phyloP scores from a whole-genome alignment of 1,139 yeast species.

The Pichia sp. region DNA sequence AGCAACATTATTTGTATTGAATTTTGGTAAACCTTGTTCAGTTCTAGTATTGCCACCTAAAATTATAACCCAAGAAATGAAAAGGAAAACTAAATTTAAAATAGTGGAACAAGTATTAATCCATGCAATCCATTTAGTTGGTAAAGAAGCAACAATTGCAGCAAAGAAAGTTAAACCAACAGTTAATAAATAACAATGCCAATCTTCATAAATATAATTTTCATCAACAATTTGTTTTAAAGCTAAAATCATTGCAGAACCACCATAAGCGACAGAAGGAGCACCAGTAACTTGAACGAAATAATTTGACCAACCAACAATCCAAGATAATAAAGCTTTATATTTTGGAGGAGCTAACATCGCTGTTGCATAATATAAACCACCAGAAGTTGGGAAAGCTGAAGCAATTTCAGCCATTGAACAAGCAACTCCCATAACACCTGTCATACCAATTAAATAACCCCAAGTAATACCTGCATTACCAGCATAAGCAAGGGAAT shows the following conservation, averaged over 20 bases:
- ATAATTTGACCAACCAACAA: constrained; percentile 56
- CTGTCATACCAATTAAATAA: constrained; percentile 47
- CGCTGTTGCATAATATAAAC: constrained; percentile 48
- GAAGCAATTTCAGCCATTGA: constrained; percentile 60
- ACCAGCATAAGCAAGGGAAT: constrained; percentile 43
- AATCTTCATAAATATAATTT: constrained; percentile 39
- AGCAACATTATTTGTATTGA: constrained; percentile 45
- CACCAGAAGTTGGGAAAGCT: constrained; percentile 68
- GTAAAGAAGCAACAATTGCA: constrained; percentile 42
- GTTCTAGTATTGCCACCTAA: constrained; percentile 49
- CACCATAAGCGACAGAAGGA: constrained; percentile 60
- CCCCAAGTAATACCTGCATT: constrained; percentile 50
- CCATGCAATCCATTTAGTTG: constrained; percentile 52
- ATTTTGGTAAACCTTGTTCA: constrained; percentile 37
- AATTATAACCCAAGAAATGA: constrained; percentile 51
- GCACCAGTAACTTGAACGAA: constrained; percentile 50
- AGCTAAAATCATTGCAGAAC: constrained; percentile 58
- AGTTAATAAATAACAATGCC: constrained; percentile 47
- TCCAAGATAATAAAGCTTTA: constrained; percentile 52
- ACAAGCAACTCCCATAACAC: constrained; percentile 46
- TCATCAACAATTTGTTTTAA: constrained; percentile 35
- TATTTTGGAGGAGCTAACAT: constrained; percentile 50
- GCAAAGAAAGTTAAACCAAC: constrained; percentile 49
- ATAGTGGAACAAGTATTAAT: constrained; percentile 50
- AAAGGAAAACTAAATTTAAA: constrained; percentile 45